Evolutionary conservation across 805 yeast genomes (phyloP).

Genomic region (Candida coquimbonensis): DNA sequence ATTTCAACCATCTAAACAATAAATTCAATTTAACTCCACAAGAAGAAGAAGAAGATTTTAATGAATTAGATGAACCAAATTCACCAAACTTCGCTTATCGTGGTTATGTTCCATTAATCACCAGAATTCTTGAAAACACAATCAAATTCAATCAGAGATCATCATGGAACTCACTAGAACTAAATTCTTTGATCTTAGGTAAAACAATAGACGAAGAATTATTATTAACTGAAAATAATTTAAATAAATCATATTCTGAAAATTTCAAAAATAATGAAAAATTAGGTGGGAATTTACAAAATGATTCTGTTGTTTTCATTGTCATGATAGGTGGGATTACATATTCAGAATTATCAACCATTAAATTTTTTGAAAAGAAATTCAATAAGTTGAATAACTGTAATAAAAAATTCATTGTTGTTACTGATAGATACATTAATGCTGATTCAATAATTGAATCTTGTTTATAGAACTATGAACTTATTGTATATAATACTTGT

Average conservation of each 20-base stretch:
- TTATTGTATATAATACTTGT: no score
- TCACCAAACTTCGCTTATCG: conserved; percentile 63
- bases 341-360: conserved; percentile 70
- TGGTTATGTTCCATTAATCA: conserved; percentile 72
- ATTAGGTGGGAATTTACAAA: conserved; percentile 15
- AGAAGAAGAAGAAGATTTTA: conserved; percentile 10
- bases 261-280: conserved; percentile 7
- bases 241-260: conserved; percentile 7
- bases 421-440: conserved; percentile 41
- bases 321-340: conserved; percentile 82
- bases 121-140: conserved; percentile 58
- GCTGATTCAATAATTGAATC: conserved; percentile 32
- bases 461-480: neutral
- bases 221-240: conserved; percentile 7
- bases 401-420: conserved; percentile 34
- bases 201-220: conserved; percentile 25
- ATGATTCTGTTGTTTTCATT: conserved; percentile 32
- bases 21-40: conserved; percentile 46
- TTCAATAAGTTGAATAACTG: conserved; percentile 26
- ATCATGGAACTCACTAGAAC: conserved; percentile 33
- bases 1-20: conserved; percentile 27
- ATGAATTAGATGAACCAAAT: conserved; percentile 28
- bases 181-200: conserved; percentile 29
- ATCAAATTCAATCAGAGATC: conserved; percentile 35
- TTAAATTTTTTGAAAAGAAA: conserved; percentile 51